Percentiles rank a stretch among this genome's conserved stretches.
phyloP scores from a whole-genome alignment of 176 grass and related monocot genomes.

The Eleusine indica region DNA sequence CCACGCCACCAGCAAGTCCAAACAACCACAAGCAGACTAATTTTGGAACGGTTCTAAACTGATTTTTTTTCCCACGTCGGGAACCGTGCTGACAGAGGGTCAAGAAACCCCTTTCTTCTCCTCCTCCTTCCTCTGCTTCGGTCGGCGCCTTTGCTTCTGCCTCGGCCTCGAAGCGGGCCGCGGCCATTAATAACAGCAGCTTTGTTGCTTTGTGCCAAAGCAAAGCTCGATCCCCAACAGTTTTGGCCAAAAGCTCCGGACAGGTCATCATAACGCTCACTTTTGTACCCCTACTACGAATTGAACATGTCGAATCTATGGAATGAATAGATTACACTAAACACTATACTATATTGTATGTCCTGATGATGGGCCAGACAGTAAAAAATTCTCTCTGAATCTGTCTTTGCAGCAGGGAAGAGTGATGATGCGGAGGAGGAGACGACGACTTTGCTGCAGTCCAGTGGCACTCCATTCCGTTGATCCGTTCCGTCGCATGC shows the following conservation, averaged over 20 bases:
- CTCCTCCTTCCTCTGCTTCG: neutral
- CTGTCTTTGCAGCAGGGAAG: slow-evolving; percentile 29
- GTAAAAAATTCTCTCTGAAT: slow-evolving; percentile 30
- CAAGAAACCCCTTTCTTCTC: neutral
- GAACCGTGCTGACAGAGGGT: slow-evolving; percentile 18
- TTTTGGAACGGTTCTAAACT: slow-evolving; percentile 1
- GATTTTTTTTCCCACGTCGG: slow-evolving; percentile 21
- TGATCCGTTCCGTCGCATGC: slow-evolving; percentile 22
- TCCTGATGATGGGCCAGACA: slow-evolving; percentile 14
- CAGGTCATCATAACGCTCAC: slow-evolving; percentile 32
- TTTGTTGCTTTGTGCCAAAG: slow-evolving; percentile 61
- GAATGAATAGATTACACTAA: slow-evolving; percentile 3
- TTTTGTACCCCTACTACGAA: neutral
- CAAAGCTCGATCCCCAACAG: slow-evolving; percentile 44
- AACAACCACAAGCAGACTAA: neutral
- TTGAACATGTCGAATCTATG: neutral
- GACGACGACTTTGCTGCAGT: slow-evolving; percentile 30
- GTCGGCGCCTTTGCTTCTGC: neutral
- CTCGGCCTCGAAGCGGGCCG: slow-evolving; percentile 38
- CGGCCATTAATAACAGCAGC: slow-evolving; percentile 35
- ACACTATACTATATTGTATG: slow-evolving; percentile 21
- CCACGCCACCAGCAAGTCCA: neutral
- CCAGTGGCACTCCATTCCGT: slow-evolving; percentile 8
- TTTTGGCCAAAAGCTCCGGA: slow-evolving; percentile 30
- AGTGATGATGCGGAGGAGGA: neutral